phyloP scores from a whole-genome alignment of 2,329 filamentous ascomycete species.

The Eurotiales sp. region DNA sequence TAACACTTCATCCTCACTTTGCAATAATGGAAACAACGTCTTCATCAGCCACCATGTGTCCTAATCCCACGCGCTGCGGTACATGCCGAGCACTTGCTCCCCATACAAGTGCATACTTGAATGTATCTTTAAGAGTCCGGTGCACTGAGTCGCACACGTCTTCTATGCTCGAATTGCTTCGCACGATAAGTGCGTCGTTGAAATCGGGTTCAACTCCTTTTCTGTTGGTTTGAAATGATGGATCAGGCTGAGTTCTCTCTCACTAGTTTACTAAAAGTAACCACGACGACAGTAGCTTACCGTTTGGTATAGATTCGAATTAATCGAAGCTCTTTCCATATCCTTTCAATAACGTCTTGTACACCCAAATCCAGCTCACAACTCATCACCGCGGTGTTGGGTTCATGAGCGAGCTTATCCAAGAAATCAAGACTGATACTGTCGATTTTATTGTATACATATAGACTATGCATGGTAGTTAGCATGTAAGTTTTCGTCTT shows the following conservation, averaged over 20 bases:
- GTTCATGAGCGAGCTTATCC: slow-evolving; percentile 85
- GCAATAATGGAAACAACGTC: slow-evolving; percentile 65
- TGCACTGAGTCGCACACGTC: slow-evolving; percentile 97
- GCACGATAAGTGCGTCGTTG: slow-evolving; percentile 84
- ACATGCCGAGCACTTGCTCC: slow-evolving; percentile 92
- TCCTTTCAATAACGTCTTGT: slow-evolving; percentile 86
- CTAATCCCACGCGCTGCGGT: slow-evolving; percentile 84
- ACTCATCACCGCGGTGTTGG: slow-evolving; percentile 92
- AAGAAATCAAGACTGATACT: slow-evolving; percentile 89
- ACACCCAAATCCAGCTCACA: slow-evolving; percentile 95
- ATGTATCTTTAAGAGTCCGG: slow-evolving; percentile 91
- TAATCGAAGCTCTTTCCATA: slow-evolving; percentile 87
- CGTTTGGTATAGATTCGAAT: slow-evolving; percentile 93
- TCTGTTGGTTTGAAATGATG: slow-evolving; percentile 40
- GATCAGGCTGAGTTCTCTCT: neutral
- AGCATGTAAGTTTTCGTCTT: neutral
- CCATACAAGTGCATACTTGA: slow-evolving; percentile 98
- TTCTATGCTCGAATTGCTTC: slow-evolving; percentile 82
- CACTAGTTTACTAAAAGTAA: neutral
- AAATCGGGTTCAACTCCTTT: slow-evolving; percentile 91
- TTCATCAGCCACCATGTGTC: slow-evolving; percentile 70
- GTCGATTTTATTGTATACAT: slow-evolving; percentile 99
- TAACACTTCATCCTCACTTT: slow-evolving; percentile 30
- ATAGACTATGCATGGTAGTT: slow-evolving; percentile 55
- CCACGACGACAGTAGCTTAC: slow-evolving; percentile 25